phyloP scores from a whole-genome alignment of 2,329 filamentous ascomycete genomes.

The Tolypocladium tundrense region DNA sequence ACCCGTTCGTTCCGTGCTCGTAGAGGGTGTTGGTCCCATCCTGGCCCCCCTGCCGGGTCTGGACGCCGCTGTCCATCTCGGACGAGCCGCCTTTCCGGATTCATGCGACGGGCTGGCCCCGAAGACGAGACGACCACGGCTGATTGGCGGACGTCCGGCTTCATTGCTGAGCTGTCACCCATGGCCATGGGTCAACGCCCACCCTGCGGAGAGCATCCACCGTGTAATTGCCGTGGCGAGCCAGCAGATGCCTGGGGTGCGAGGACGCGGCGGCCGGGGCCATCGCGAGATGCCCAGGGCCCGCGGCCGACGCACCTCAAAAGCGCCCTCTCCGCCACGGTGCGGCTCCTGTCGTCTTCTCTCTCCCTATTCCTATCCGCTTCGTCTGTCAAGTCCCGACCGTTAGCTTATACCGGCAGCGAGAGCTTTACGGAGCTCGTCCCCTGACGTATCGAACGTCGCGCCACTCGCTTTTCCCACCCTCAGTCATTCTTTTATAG shows the following conservation, averaged over 20 bases:
- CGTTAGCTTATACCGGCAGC: constrained; percentile 1
- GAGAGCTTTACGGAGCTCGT: constrained; percentile 20
- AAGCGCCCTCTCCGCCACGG: neutral
- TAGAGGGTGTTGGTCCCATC: neutral
- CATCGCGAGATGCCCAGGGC: neutral
- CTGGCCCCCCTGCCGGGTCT: neutral
- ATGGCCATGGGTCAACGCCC: neutral
- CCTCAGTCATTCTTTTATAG: constrained; percentile 10
- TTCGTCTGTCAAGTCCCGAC: neutral
- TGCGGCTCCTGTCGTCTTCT: constrained; percentile 1
- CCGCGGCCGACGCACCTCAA: neutral
- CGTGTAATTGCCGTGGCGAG: neutral
- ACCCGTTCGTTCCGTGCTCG: too few relatives aligned
- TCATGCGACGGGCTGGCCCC: neutral
- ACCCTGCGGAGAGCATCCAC: neutral
- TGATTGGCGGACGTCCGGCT: neutral
- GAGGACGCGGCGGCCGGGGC: neutral
- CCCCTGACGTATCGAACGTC: constrained; percentile 35
- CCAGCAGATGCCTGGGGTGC: neutral
- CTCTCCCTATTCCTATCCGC: constrained; percentile 11
- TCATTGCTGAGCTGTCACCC: neutral
- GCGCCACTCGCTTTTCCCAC: constrained; percentile 24
- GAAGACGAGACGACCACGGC: neutral
- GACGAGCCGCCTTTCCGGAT: neutral
- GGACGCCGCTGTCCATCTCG: neutral